Base-by-base conservation (phyloP, 345 rosid genomes). In the Citrus mangshanensis region DNA sequence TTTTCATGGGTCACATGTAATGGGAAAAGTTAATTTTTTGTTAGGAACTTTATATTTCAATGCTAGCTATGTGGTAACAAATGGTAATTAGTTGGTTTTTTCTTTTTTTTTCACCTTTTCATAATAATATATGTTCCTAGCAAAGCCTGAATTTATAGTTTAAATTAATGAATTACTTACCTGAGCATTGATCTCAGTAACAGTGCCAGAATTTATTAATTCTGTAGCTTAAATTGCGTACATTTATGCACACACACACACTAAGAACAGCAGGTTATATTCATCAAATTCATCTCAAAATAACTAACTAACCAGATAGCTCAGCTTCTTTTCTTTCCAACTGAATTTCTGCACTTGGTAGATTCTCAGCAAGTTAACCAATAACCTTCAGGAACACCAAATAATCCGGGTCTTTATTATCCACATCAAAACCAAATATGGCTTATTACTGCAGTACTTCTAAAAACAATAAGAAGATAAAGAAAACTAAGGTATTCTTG, bases 181-280 rank as follows among this genome's bases (percentile, higher is more conserved):
- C 92, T 95, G 97, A 19, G 99, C 99, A 88, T 94, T 94, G 78
- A 96, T 96, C 76, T 96, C 95, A n/a, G 91, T 91, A 77, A 93
- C 89, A 16, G 97, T 84, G 72, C 81, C 79, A 0, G 91, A 70
- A 34, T 34, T 34, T 2, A 30, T 30, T 30, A 30, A 30, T 30
- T 30, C 0, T 30, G 3, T 30, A 30, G 32, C 32, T 30, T 30
- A 30, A 30, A 30, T 30, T 30, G 32, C 32, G 0, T 2, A 30
- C 32, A 30, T 30, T 30, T 30, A 30, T 30, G 3, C 32, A 2
- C 32, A 30, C 32, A 30, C 32, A 30, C 32, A 30, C 32, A 30
- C 32, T 30, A 30, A 30, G 32, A 30, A 30, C 32, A 30, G 3
- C 32, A 30, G 0, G 32, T 30, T 30, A 30, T 30, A 30, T 30